Evolutionary conservation across 106 monocot genomes (phyloP).

Genomic region (Allium fistulosum): DNA sequence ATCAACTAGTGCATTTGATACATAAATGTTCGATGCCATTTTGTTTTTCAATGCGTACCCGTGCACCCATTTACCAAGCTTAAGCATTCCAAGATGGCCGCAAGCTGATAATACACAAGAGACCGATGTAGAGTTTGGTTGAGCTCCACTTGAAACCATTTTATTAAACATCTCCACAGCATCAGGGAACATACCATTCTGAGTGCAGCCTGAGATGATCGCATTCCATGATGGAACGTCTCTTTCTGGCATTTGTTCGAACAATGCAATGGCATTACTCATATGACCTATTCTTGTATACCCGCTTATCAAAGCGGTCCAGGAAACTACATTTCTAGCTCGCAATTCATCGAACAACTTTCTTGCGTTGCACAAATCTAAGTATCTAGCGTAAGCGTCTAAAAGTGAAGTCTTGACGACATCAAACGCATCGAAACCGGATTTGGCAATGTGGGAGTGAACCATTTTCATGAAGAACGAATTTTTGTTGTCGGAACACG

Average conservation of each 20-base stretch:
- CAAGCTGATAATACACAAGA: conserved; percentile 68
- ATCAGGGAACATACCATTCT: conserved; percentile 83
- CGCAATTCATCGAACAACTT: conserved; percentile 58
- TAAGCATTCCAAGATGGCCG: conserved; percentile 75
- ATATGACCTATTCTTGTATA: conserved; percentile 47
- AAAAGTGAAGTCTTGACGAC: conserved; percentile 68
- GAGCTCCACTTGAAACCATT: conserved; percentile 31
- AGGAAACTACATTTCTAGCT: conserved; percentile 62
- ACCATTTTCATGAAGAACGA: conserved; percentile 22
- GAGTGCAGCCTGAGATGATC: conserved; percentile 53
- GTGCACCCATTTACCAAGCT: conserved; percentile 61
- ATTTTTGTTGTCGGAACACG: conserved; percentile 17
- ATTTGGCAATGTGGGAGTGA: conserved; percentile 35
- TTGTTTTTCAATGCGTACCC: conserved; percentile 39
- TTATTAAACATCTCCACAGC: conserved; percentile 33
- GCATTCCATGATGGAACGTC: conserved; percentile 91
- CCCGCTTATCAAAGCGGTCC: conserved; percentile 78
- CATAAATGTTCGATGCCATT: conserved; percentile 25
- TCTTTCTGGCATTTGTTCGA: conserved; percentile 80
- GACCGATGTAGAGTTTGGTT: conserved; percentile 60
- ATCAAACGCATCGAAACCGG: conserved; percentile 31
- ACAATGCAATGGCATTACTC: conserved; percentile 51
- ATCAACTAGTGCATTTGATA: conserved; percentile 74
- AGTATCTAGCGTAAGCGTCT: conserved; percentile 55
- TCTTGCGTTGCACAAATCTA: conserved; percentile 43